Evolutionary conservation across 192 early-diverging fungal species (phyloP), one percentile per base, ranked within the genome.

Genomic region (Chytriomyces hyalinus): DNA sequence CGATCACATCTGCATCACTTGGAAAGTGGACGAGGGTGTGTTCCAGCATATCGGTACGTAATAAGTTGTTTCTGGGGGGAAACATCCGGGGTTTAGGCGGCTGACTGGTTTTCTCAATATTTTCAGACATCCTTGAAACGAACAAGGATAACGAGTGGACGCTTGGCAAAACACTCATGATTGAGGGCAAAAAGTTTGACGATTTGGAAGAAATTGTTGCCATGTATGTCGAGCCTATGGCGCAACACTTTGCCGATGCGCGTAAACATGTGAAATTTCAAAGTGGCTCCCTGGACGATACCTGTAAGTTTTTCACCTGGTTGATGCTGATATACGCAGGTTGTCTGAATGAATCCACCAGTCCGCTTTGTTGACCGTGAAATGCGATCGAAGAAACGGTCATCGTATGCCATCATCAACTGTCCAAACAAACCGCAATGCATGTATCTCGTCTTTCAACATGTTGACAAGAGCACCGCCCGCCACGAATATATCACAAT

Each of bases 201-300:
- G 96, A 96, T 75, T 80, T 99, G 53, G 97, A 99, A 71, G 92
- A 99, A 80, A 86, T 99, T 70, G 83, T 97, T 20, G 95, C 94
- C 5, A 87, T 91, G 24, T 92, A 96, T 73, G 90, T 99, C 24
- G 97, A 97, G 70, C 90, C 94, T 1, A 93, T 96, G 76, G 82
- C 82, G 43, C 85, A 85, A 24, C 90, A 88, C 73, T 89, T 95
- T 8, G 87, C 92, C 59, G 88, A 91, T 46, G 82, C 94, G 24
- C 87, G 88, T 77, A 82, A 85, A 20, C 91, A 90, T 84, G 83
- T 87, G 20, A 99, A 97, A 85, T 99, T 87, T 85, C 91, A 92
- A 61, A 86, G 87, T 67, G 86, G 83, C 70, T 84, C 84, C 48
- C 63, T 87, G 44, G 57, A 81, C 51, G 84, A 90, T 50, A 85